These are phyloP conservation scores for Neofusicoccum sp. DNA, from an alignment of 2,329 filamentous ascomycete genomes.

Conservation along the genomic window DNA sequence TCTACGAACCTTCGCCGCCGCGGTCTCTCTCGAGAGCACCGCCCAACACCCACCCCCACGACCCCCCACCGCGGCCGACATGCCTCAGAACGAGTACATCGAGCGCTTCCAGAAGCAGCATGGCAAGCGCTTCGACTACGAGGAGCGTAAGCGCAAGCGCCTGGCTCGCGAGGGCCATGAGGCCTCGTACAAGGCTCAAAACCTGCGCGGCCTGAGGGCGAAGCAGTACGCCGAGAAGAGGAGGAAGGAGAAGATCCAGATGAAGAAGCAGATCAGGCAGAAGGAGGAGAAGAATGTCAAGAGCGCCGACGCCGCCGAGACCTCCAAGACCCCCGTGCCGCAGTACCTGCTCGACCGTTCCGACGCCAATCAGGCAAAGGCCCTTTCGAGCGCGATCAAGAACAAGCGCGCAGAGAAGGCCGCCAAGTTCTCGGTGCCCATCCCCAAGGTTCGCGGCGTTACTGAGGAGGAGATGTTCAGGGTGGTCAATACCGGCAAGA, in stretches of 20 bases:
- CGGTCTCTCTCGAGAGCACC: not conserved
- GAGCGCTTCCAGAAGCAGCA: constrained; percentile 71
- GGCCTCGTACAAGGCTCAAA: constrained; percentile 86
- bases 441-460: constrained; percentile 84
- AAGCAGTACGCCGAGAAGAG: constrained; percentile 93
- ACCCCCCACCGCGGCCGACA: constrained; percentile 25
- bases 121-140: constrained; percentile 66
- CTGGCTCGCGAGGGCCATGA: constrained; percentile 86
- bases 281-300: constrained; percentile 97
- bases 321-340: constrained; percentile 77
- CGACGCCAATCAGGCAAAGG: constrained; percentile 67
- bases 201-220: constrained; percentile 83
- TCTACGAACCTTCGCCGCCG: too few relatives aligned
- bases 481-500: constrained; percentile 94
- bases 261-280: constrained; percentile 64
- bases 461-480: constrained; percentile 97
- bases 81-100: constrained; percentile 78
- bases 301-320: constrained; percentile 72
- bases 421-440: constrained; percentile 84
- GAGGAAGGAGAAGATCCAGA: constrained; percentile 77
- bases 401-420: constrained; percentile 88
- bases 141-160: constrained; percentile 85
- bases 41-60: not conserved
- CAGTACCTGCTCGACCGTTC: constrained; percentile 91
- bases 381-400: constrained; percentile 83